phyloP scores from a whole-genome alignment of 2,329 filamentous ascomycete species.

The Magnaporthales sp. region DNA sequence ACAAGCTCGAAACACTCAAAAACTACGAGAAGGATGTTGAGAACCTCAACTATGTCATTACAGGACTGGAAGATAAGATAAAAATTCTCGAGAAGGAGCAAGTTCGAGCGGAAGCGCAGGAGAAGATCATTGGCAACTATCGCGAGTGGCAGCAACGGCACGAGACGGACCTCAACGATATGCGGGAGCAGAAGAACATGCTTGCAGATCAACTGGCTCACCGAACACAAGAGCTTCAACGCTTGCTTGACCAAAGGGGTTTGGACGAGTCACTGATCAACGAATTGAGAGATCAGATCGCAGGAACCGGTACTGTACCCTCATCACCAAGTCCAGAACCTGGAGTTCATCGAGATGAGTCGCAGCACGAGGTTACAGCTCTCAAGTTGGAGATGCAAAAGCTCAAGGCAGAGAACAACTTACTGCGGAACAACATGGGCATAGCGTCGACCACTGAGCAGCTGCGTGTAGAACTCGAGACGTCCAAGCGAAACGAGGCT shows the following conservation, averaged over 20 bases:
- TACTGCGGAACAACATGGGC: constrained; percentile 45
- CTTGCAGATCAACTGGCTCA: constrained; percentile 35
- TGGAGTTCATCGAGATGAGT: neutral
- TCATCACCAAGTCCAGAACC: neutral
- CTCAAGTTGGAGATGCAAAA: constrained; percentile 43
- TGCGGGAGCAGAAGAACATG: constrained; percentile 17
- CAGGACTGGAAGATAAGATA: neutral
- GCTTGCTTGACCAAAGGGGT: constrained; percentile 30
- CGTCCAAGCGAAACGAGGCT: constrained; percentile 39
- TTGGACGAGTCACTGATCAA: constrained; percentile 44
- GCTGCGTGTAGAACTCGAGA: constrained; percentile 47
- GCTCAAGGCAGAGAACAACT: constrained; percentile 51
- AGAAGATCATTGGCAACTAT: constrained; percentile 17
- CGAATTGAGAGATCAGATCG: constrained; percentile 49
- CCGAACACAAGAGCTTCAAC: constrained; percentile 27
- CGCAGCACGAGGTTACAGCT: neutral
- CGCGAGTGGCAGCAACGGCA: constrained; percentile 16
- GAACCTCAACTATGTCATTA: constrained; percentile 34
- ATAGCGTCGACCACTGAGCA: constrained; percentile 44
- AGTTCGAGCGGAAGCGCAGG: constrained; percentile 25
- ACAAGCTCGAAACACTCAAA: constrained; percentile 51
- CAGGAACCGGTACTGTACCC: constrained; percentile 26
- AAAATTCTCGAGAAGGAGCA: constrained; percentile 35
- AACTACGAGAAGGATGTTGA: constrained; percentile 47
- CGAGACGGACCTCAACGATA: constrained; percentile 29